Conservation (phyloP, 2,329 filamentous ascomycete genomes). For the Arachnopeziza araneosa region DNA sequence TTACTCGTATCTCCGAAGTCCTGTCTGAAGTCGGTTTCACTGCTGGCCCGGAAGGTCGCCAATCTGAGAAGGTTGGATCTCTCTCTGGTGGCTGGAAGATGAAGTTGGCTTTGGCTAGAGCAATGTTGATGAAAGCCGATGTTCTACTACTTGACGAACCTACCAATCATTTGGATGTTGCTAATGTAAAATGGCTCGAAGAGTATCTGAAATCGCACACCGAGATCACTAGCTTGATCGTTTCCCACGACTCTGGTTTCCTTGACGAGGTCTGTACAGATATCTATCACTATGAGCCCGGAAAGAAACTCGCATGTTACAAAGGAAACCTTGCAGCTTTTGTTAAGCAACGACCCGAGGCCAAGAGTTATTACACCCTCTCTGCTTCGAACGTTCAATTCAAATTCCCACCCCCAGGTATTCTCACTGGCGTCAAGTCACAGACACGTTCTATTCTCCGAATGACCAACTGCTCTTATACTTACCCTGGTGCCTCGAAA, state of each 20-base stretch:
- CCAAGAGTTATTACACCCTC: slow-evolving; percentile 96
- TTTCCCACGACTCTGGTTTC: slow-evolving; percentile 97
- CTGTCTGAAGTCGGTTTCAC: slow-evolving; percentile 92
- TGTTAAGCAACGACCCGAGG: slow-evolving; percentile 85
- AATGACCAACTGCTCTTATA: slow-evolving; percentile 86
- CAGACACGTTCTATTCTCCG: slow-evolving; percentile 89
- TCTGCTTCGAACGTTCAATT: slow-evolving; percentile 85
- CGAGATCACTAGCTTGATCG: slow-evolving; percentile 94
- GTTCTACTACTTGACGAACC: slow-evolving; percentile 96
- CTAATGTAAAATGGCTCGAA: slow-evolving; percentile 93
- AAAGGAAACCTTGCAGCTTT: slow-evolving; percentile 79
- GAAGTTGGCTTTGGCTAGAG: slow-evolving; percentile 93
- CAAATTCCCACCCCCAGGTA: slow-evolving; percentile 96
- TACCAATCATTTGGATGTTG: slow-evolving; percentile 96
- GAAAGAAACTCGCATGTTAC: slow-evolving; percentile 89
- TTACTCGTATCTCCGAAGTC: slow-evolving; percentile 76
- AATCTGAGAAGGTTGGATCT: slow-evolving; percentile 85
- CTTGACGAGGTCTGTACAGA: slow-evolving; percentile 96
- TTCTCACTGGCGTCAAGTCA: slow-evolving; percentile 92
- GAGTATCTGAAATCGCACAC: slow-evolving; percentile 93
- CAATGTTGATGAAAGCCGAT: slow-evolving; percentile 96
- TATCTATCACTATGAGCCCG: slow-evolving; percentile 95
- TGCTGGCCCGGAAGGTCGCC: slow-evolving; percentile 78
- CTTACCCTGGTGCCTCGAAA: slow-evolving; percentile 86
- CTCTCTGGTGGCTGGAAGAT: slow-evolving; percentile 99